Conservation (phyloP, 148 eudicot genomes). For the Fallopia convolvulus region DNA sequence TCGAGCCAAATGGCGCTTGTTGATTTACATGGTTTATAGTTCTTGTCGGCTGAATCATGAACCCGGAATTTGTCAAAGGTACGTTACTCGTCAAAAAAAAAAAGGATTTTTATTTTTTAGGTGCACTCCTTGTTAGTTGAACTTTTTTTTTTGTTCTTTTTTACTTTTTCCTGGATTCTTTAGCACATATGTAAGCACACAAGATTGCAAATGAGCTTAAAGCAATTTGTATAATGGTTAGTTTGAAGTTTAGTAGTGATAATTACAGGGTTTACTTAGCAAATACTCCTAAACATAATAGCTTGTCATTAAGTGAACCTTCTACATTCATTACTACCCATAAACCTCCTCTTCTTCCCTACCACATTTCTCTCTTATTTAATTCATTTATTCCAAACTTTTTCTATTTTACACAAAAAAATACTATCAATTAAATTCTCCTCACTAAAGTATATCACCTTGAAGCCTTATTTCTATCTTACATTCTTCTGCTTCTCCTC, state of each 20-base stretch:
- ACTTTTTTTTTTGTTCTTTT: background rate
- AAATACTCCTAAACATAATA: background rate
- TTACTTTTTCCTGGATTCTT: background rate
- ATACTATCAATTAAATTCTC: background rate
- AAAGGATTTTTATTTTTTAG: too few relatives aligned
- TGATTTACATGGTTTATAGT: too few relatives aligned
- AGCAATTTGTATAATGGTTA: background rate
- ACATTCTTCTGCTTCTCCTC: background rate
- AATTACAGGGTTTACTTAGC: background rate
- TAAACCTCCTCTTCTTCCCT: background rate
- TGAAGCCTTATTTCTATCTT: background rate
- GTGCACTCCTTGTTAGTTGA: background rate
- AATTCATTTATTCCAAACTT: background rate
- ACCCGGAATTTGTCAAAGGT: too few relatives aligned
- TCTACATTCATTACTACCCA: background rate
- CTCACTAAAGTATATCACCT: background rate
- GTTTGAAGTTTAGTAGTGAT: background rate
- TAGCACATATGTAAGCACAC: background rate
- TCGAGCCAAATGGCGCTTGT: too few relatives aligned
- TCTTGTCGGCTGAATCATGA: too few relatives aligned
- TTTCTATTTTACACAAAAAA: background rate
- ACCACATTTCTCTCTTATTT: background rate
- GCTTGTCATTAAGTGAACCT: background rate
- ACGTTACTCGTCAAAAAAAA: too few relatives aligned
- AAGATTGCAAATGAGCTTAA: background rate